Evolutionary conservation across 2,329 filamentous ascomycete species (phyloP).

Genomic region (Chaetomiaceae sp.): DNA sequence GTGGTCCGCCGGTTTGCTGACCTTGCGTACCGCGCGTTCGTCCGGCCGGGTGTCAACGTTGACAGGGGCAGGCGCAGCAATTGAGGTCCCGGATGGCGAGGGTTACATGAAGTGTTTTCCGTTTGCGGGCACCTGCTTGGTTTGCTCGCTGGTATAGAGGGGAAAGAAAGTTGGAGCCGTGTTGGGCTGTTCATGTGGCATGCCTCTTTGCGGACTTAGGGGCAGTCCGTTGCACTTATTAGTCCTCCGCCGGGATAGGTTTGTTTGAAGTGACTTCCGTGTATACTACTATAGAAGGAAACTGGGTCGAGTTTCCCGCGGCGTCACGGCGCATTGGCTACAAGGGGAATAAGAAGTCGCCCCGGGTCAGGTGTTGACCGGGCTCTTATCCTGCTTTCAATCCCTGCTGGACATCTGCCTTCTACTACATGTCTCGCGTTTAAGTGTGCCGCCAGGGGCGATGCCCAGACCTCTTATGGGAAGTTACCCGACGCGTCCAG

Average conservation of each 20-base stretch:
- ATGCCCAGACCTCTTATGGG: too few species aligned
- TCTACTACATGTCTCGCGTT: too few species aligned
- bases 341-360: not conserved
- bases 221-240: too few species aligned
- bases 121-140: too few species aligned
- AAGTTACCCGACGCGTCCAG: too few species aligned
- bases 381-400: not conserved
- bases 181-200: too few species aligned
- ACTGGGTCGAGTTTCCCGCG: not conserved
- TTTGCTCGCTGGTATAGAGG: too few species aligned
- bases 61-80: conserved; percentile 13
- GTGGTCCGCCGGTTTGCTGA: conserved; percentile 65
- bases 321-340: not conserved
- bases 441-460: too few species aligned
- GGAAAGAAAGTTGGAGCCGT: too few species aligned
- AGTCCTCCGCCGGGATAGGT: not conserved
- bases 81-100: conserved; percentile 29
- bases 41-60: conserved; percentile 47
- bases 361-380: not conserved
- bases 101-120: too few species aligned
- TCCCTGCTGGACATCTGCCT: too few species aligned
- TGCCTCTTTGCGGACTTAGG: not conserved
- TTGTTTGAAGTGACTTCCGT: not conserved
- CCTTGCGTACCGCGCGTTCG: conserved; percentile 56
- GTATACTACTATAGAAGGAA: not conserved